Evolutionary conservation across 2,329 filamentous ascomycete genomes (phyloP), one percentile per base, ranked within the genome.

Genomic region (Aspergillus sp.): DNA sequence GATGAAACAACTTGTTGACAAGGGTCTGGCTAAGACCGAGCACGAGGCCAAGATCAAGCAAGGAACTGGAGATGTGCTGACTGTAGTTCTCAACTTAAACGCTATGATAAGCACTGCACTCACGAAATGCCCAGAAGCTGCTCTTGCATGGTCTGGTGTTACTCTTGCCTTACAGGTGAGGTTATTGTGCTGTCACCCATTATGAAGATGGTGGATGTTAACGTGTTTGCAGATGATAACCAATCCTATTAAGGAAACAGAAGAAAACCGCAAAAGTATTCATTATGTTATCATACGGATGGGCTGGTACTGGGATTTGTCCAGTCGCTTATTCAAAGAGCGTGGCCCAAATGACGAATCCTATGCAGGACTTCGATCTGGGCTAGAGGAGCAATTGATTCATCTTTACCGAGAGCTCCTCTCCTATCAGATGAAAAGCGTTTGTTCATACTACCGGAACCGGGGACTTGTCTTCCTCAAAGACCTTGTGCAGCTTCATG

Each of bases 401-500:
- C 36, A 60, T 29, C 63, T 73, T 27, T 73, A 73, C 50, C 56
- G 64, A 46, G 58, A 54, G 44, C 58, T 73, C 29, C 61, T 73
- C n/a, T 33, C 52, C 2, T 73, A 69, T 51, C 60, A 67, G 52
- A 71, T 73, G 46, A 69, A 67, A 53, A 73, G 67, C 46, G 54
- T 69, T 39, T 66, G 57, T 44, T 61, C 55, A 4, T 71, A 65
- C 53, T 61, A 67, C 49, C 57, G 59, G 7, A 57, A 64, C 29
- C 59, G 52, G 36, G 42, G 50, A 4, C 9, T 55, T 5, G 55
- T 53, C 7, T 58, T 69, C 35, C 42, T 66, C 10, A 51, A 62
- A 28, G 58, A 61, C 41, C 42, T 67, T 3, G 5, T 63, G 5
- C 59, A 59, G 27, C 45, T 63, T 3, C 60, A 72, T 49, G 59